phyloP scores from a whole-genome alignment of 192 early-diverging fungal species.

The Piromyces finnis region DNA sequence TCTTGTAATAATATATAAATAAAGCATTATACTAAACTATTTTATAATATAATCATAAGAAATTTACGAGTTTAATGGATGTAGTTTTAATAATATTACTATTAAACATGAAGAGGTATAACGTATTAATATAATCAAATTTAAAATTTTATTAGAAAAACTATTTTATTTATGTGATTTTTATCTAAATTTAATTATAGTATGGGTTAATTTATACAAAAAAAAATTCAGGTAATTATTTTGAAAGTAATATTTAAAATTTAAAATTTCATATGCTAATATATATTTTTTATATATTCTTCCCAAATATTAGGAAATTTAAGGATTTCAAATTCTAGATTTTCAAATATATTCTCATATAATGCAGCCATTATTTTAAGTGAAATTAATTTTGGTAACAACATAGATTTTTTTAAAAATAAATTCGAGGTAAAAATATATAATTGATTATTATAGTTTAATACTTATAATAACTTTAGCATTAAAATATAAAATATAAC shows the following conservation, averaged over 20 bases:
- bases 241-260: too few species aligned
- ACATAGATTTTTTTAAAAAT: not conserved
- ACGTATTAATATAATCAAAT: not conserved
- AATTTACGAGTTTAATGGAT: not conserved
- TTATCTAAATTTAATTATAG: not conserved
- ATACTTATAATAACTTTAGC: too few species aligned
- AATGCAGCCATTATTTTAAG: not conserved
- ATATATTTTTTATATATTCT: too few species aligned
- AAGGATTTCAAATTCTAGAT: not conserved
- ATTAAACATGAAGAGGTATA: not conserved
- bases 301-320: too few species aligned
- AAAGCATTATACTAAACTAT: too few species aligned
- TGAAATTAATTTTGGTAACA: not conserved
- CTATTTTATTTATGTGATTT: not conserved
- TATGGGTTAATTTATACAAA: not conserved
- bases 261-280: too few species aligned
- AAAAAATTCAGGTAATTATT: not conserved
- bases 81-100: not conserved
- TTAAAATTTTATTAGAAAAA: not conserved
- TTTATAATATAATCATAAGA: not conserved
- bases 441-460: too few species aligned
- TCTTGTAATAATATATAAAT: too few species aligned
- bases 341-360: not conserved
- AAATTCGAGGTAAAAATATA: not conserved
- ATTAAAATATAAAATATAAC: too few species aligned